phyloP scores from a whole-genome alignment of 2,329 filamentous ascomycete species.

The Colletotrichum orbiculare region DNA sequence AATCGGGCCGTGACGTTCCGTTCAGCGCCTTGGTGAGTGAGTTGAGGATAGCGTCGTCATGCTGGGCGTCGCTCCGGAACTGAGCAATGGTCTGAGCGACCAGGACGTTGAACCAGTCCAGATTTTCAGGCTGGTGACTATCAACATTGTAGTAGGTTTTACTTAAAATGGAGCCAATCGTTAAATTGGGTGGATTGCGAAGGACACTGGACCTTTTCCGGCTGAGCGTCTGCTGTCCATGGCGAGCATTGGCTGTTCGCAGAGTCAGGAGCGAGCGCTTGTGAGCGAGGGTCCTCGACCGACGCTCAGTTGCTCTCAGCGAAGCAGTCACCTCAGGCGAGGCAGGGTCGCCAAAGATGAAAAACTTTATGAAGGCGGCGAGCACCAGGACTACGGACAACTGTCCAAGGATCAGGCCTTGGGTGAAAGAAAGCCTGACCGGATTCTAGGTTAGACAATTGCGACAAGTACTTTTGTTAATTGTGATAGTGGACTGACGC shows the following conservation, averaged over 20 bases:
- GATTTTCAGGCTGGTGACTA: conserved; percentile 92
- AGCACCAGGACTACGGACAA: conserved; percentile 91
- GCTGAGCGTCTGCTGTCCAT: conserved; percentile 59
- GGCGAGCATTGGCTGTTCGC: conserved; percentile 56
- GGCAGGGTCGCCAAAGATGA: conserved; percentile 96
- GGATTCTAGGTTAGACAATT: too few relatives aligned
- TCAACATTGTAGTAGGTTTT: conserved; percentile 99
- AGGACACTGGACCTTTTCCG: conserved; percentile 79
- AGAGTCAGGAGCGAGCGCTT: conserved; percentile 77
- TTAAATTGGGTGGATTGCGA: conserved; percentile 78
- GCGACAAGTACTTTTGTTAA: too few relatives aligned
- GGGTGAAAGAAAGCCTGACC: conserved; percentile 84
- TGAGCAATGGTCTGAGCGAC: conserved; percentile 97
- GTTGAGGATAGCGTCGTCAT: conserved; percentile 88
- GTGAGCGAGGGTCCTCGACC: conserved; percentile 79
- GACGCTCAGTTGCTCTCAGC: conserved; percentile 78
- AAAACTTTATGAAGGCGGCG: conserved; percentile 98
- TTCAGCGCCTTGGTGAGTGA: conserved; percentile 89
- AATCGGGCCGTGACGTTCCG: conserved; percentile 86
- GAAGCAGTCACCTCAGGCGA: conserved; percentile 84
- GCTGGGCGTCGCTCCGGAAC: conserved; percentile 89
- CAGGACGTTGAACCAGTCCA: conserved; percentile 99
- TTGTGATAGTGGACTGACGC: conserved; percentile 19
- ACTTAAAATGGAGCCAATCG: conserved; percentile 91
- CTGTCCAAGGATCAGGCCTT: conserved; percentile 93